Percentiles rank a stretch among this genome's conserved stretches.
Conservation (phyloP, 2,329 filamentous ascomycete species). For the Neospermospora avenae region DNA sequence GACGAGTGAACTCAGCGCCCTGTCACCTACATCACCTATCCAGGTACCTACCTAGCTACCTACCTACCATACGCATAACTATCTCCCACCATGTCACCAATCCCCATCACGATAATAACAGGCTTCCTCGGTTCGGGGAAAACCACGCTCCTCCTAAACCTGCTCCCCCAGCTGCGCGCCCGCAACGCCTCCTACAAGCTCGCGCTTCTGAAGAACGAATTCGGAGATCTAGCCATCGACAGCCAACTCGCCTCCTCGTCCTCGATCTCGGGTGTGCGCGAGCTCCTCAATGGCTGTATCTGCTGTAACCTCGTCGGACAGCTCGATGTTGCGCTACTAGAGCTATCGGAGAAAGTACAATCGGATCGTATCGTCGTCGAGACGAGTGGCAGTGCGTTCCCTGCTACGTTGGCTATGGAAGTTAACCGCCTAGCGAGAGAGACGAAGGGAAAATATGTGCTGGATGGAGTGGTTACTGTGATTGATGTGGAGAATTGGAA, state of each 20-base stretch:
- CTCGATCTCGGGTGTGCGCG: constrained; percentile 84
- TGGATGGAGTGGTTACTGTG: constrained; percentile 69
- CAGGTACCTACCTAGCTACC: not conserved
- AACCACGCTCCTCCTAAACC: constrained; percentile 91
- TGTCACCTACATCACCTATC: not conserved
- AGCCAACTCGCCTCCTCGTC: constrained; percentile 81
- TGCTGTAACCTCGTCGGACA: constrained; percentile 98
- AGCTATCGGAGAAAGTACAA: constrained; percentile 55
- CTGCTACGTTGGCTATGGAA: constrained; percentile 68
- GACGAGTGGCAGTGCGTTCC: constrained; percentile 67
- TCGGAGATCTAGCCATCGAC: constrained; percentile 91
- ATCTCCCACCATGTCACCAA: constrained; percentile 55
- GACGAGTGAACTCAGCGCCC: not conserved
- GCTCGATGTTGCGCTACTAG: constrained; percentile 72
- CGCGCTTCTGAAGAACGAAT: constrained; percentile 96
- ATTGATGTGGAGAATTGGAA: constrained; percentile 76
- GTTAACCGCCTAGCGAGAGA: constrained; percentile 60
- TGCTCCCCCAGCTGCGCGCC: constrained; percentile 83
- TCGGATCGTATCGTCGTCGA: constrained; percentile 93
- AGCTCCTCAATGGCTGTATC: constrained; percentile 95
- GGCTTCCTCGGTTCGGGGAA: constrained; percentile 96
- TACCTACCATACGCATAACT: no score
- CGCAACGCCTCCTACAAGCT: constrained; percentile 74
- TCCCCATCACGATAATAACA: constrained; percentile 91
- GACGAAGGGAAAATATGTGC: constrained; percentile 52